Evolutionary conservation across 768 basidiomycete genomes (phyloP).

Genomic region (Rhodosporidiobolus sp.): DNA sequence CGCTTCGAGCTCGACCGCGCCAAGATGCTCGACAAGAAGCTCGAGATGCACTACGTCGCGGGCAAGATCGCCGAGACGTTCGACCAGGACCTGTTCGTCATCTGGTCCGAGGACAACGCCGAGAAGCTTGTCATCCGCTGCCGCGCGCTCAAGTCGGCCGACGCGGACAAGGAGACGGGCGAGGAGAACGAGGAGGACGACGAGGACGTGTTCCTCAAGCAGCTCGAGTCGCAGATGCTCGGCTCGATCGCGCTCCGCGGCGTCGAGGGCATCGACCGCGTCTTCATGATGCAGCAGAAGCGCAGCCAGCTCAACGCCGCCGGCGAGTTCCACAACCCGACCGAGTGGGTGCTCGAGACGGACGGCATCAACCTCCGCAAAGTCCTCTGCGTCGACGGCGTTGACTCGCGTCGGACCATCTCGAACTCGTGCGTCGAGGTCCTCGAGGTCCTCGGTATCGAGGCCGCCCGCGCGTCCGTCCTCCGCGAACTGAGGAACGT

Average conservation of each 20-base stretch:
- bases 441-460: slow-evolving; percentile 91
- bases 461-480: slow-evolving; percentile 90
- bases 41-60: slow-evolving; percentile 92
- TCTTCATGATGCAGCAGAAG: slow-evolving; percentile 88
- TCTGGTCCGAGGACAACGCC: slow-evolving; percentile 98
- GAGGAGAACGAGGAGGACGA: slow-evolving; percentile 59
- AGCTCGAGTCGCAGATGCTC: slow-evolving; percentile 93
- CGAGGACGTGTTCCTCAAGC: slow-evolving; percentile 93
- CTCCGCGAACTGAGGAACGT: slow-evolving; percentile 90
- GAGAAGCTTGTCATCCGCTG: slow-evolving; percentile 96
- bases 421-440: slow-evolving; percentile 97
- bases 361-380: slow-evolving; percentile 93
- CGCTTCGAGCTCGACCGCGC: slow-evolving; percentile 94
- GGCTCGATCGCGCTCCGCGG: slow-evolving; percentile 92
- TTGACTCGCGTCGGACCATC: slow-evolving; percentile 87
- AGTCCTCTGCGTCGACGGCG: slow-evolving; percentile 91
- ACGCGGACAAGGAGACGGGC: slow-evolving; percentile 70
- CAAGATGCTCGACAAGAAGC: slow-evolving; percentile 95
- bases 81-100: slow-evolving; percentile 92
- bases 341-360: slow-evolving; percentile 95
- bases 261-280: slow-evolving; percentile 82
- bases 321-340: slow-evolving; percentile 56
- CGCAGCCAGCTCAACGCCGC: slow-evolving; percentile 61
- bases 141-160: slow-evolving; percentile 73
- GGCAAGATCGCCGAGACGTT: slow-evolving; percentile 90